Conservation (phyloP, 1,284 basidiomycete species). For the Leccinum pachyderme region DNA sequence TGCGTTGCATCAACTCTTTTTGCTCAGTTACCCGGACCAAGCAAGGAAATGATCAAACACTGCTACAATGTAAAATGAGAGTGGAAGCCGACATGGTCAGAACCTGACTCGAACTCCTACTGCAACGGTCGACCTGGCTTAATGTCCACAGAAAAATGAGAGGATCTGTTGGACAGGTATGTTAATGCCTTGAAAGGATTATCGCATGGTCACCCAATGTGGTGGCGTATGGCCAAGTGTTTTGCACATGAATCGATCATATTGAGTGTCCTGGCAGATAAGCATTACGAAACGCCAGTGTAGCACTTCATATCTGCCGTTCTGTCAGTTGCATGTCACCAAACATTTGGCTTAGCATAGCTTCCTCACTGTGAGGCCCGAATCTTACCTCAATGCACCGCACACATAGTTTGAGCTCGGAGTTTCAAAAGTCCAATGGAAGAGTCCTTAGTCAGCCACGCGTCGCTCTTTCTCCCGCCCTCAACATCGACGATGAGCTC, state of each 20-base stretch:
- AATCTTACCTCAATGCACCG: too few relatives aligned
- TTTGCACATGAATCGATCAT: background rate
- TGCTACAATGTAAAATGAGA: too few relatives aligned
- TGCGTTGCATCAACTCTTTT: background rate
- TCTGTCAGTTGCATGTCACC: background rate
- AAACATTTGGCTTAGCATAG: too few relatives aligned
- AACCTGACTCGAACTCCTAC: background rate
- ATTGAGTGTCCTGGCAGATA: too few relatives aligned
- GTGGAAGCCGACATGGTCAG: background rate
- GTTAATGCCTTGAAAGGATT: background rate
- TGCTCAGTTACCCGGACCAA: background rate
- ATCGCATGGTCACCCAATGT: background rate
- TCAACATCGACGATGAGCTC: slow-evolving; percentile 36
- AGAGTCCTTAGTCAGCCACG: slow-evolving; percentile 26
- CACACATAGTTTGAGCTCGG: slow-evolving; percentile 9
- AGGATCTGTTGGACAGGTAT: background rate
- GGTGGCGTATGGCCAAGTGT: background rate
- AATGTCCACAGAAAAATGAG: too few relatives aligned
- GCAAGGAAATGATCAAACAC: background rate
- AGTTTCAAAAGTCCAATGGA: slow-evolving; percentile 15
- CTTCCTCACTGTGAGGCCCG: too few relatives aligned
- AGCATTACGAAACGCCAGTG: too few relatives aligned
- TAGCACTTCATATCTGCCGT: too few relatives aligned
- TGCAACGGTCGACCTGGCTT: background rate
- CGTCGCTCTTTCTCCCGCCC: slow-evolving; percentile 23